phyloP scores from a whole-genome alignment of 2,329 filamentous ascomycete species.

The Colletotrichum nymphaeae region DNA sequence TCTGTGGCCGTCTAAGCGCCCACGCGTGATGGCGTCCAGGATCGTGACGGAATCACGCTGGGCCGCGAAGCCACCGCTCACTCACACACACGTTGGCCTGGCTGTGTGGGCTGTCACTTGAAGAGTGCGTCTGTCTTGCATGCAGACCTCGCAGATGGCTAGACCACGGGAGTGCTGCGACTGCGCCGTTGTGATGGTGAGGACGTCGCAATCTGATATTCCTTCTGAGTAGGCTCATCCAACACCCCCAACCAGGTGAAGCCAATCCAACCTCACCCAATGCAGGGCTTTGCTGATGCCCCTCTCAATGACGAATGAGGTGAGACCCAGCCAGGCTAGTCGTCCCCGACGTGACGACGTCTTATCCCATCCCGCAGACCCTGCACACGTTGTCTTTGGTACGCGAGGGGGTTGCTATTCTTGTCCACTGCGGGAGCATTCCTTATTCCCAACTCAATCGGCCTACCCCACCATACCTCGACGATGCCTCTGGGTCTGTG shows the following conservation, averaged over 20 bases:
- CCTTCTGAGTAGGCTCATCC: not conserved
- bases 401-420: slow-evolving; percentile 1
- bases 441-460: slow-evolving; percentile 16
- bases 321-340: slow-evolving; percentile 11
- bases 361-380: not conserved
- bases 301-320: slow-evolving; percentile 16
- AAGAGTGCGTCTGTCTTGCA: not conserved
- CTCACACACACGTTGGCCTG: not conserved
- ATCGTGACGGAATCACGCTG: slow-evolving; percentile 24
- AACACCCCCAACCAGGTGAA: not conserved
- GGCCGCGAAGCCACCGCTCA: slow-evolving; percentile 16
- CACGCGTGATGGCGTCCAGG: slow-evolving; percentile 18
- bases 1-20: slow-evolving; percentile 25
- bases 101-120: not conserved
- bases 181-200: not conserved
- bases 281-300: not conserved
- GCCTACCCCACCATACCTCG: not conserved
- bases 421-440: slow-evolving; percentile 15
- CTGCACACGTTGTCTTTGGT: slow-evolving; percentile 9
- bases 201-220: not conserved
- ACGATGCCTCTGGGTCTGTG: not conserved
- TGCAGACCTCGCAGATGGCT: slow-evolving; percentile 6
- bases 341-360: not conserved
- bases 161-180: not conserved
- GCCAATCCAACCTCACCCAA: not conserved